These are phyloP conservation scores for Vigna hirtella DNA, from an alignment of 306 rosid species.

Conservation along the genomic window DNA sequence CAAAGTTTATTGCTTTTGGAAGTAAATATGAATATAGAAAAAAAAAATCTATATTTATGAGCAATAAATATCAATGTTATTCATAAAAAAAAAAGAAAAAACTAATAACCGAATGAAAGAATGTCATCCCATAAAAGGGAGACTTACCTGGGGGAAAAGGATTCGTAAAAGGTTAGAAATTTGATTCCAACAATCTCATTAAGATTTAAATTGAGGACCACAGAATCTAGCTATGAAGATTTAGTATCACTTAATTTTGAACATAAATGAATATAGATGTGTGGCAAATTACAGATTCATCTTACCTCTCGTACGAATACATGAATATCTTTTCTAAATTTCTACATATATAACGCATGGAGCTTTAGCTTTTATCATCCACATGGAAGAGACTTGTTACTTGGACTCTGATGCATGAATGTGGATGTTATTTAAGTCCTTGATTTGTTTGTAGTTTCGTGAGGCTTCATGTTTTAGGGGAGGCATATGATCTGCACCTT, in stretches of 20 bases:
- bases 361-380: neutral
- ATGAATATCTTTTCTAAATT: neutral
- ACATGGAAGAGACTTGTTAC: neutral
- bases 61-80: no score
- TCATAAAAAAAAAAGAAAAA: neutral
- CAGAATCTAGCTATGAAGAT: constrained; percentile 18
- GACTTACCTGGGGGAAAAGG: neutral
- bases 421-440: constrained; percentile 1
- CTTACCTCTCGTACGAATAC: neutral
- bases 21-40: no score
- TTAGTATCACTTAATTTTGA: neutral
- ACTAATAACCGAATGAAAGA: neutral
- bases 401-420: neutral
- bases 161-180: neutral
- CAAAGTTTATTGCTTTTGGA: no score
- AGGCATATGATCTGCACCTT: constrained; percentile 6
- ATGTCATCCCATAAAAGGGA: neutral
- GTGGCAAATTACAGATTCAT: neutral
- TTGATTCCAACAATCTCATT: neutral
- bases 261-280: constrained; percentile 7
- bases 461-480: neutral
- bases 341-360: neutral
- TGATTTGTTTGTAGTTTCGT: neutral
- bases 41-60: no score
- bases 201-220: neutral